Conservation (phyloP, 768 basidiomycete species). For the Exidia glandulosa region DNA sequence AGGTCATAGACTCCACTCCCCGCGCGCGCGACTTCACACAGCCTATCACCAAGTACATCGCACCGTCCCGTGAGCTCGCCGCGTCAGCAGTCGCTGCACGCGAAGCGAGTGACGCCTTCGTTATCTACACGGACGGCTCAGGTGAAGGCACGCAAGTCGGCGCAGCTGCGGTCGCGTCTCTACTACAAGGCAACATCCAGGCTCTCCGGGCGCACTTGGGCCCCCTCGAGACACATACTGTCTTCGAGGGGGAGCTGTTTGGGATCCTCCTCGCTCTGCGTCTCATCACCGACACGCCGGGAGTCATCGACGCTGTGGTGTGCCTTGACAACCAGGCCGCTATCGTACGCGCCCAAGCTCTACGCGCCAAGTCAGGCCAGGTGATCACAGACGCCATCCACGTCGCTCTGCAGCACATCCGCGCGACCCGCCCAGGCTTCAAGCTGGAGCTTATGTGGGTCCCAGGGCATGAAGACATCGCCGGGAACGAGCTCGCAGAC, state of each 20-base stretch:
- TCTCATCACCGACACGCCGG: neutral
- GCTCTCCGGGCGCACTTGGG: neutral
- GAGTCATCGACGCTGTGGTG: neutral
- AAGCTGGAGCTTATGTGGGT: neutral
- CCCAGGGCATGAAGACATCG: neutral
- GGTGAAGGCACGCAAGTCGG: neutral
- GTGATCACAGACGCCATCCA: neutral
- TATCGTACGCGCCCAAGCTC: neutral
- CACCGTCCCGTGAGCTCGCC: neutral
- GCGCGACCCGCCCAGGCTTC: neutral
- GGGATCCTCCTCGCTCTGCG: neutral
- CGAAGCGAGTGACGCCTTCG: no score
- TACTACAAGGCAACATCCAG: neutral
- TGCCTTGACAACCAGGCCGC: neutral
- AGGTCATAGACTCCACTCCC: neutral
- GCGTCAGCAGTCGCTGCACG: no score
- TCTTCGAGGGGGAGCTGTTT: neutral
- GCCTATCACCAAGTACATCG: neutral
- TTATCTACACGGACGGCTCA: neutral
- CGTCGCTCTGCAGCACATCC: neutral
- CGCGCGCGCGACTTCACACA: neutral
- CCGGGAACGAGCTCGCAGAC: neutral
- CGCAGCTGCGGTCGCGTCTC: neutral
- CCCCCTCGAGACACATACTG: neutral
- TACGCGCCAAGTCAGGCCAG: neutral